Percentiles rank a stretch among this genome's conserved stretches.
Evolutionary conservation across 129 eudicot species (phyloP).

Genomic region (Pittosporum tobira): DNA sequence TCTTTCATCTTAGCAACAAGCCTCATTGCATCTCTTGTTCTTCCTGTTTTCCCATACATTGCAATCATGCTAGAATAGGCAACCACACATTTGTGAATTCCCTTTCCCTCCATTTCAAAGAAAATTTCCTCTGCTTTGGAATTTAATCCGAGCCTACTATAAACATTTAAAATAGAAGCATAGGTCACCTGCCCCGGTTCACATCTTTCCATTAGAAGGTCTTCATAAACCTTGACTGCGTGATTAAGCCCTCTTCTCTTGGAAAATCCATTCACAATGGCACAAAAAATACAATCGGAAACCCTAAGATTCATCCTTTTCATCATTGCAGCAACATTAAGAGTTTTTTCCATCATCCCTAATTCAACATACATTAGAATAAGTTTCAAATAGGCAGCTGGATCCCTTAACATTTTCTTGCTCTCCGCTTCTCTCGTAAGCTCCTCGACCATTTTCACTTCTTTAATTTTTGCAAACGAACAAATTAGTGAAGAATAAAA

Average conservation of each 20-base stretch:
- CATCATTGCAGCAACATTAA: conserved; percentile 50
- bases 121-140: conserved; percentile 62
- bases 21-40: conserved; percentile 58
- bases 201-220: conserved; percentile 35
- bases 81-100: conserved; percentile 70
- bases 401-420: conserved; percentile 75
- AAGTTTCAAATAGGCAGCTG: conserved; percentile 64
- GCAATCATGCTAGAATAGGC: conserved; percentile 84
- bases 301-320: conserved; percentile 42
- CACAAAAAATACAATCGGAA: conserved; percentile 85
- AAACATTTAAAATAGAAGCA: conserved; percentile 60
- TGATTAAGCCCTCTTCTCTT: conserved; percentile 47
- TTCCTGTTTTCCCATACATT: conserved; percentile 72
- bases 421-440: conserved; percentile 63
- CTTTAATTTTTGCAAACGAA: conserved; percentile 51
- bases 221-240: conserved; percentile 56
- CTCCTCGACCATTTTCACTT: conserved; percentile 51
- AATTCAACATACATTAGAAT: conserved; percentile 66
- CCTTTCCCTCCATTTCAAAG: conserved; percentile 55
- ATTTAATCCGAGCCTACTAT: conserved; percentile 47
- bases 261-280: conserved; percentile 68
- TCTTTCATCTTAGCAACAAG: conserved; percentile 89
- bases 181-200: conserved; percentile 95
- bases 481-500: conserved; percentile 53
- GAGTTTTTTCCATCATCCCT: conserved; percentile 54